Conservation (phyloP, 805 yeast genomes). For the Blastobotrys terrestris region DNA sequence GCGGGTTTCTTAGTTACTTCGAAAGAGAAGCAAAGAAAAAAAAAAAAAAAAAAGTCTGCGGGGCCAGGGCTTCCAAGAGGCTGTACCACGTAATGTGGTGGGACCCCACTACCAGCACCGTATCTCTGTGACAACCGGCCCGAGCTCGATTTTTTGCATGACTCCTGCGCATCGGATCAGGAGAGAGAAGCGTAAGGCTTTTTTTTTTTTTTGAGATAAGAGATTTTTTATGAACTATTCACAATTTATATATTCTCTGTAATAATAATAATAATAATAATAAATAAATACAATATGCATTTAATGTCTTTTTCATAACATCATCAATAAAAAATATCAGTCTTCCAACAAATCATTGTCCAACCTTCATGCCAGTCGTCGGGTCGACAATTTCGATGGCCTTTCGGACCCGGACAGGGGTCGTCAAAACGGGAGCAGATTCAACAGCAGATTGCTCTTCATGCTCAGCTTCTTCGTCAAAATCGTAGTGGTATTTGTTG, state of each 20-base stretch:
- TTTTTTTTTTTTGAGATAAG: not conserved
- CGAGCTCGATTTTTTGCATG: not conserved
- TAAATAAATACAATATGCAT: not conserved
- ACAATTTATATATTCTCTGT: not conserved
- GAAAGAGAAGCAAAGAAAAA: no score
- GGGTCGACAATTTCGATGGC: constrained; percentile 51
- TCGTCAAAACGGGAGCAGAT: constrained; percentile 8
- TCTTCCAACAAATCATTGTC: not conserved
- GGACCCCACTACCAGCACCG: not conserved
- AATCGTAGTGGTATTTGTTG: not conserved
- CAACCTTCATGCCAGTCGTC: constrained; percentile 38
- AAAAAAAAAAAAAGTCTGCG: no score
- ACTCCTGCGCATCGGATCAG: not conserved
- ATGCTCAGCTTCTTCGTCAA: not conserved
- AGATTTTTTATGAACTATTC: not conserved
- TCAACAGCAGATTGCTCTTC: constrained; percentile 9
- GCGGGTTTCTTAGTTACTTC: no score
- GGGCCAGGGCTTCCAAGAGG: no score
- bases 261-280: constrained; percentile 2
- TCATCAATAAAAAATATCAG: constrained; percentile 4
- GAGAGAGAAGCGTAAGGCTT: not conserved
- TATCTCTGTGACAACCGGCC: not conserved
- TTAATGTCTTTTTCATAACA: not conserved
- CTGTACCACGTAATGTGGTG: no score
- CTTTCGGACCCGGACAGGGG: constrained; percentile 16